phyloP scores from a whole-genome alignment of 2,329 filamentous ascomycete genomes.

The Pezicula radicicola region DNA sequence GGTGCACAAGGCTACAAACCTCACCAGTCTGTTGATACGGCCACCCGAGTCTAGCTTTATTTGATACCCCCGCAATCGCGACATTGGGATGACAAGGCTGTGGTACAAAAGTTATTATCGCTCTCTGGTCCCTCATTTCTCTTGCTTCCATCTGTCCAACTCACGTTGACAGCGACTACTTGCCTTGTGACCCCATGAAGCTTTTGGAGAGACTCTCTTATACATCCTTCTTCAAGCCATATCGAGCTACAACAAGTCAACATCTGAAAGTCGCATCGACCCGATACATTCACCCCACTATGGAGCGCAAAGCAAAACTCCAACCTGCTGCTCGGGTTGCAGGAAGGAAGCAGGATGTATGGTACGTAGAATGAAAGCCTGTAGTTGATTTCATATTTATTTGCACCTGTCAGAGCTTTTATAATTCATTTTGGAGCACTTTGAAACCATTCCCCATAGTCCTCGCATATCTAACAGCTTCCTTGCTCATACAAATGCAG shows the following conservation, averaged over 20 bases:
- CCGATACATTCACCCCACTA: conserved; percentile 21
- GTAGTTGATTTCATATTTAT: not conserved
- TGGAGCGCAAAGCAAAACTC: conserved; percentile 30
- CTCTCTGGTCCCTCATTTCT: no score
- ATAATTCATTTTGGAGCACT: not conserved
- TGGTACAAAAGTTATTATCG: no score
- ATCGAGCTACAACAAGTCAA: conserved; percentile 2
- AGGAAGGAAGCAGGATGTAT: conserved; percentile 54
- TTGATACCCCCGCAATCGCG: no score
- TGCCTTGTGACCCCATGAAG: no score
- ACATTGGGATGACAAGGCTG: no score
- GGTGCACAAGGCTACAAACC: no score
- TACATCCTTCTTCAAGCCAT: not conserved
- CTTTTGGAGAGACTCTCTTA: no score
- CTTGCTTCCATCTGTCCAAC: no score
- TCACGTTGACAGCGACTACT: no score
- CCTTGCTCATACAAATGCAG: conserved; percentile 29
- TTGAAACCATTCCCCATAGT: no score
- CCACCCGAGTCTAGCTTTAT: no score
- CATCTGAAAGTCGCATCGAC: conserved; percentile 4
- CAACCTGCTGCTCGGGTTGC: conserved; percentile 53
- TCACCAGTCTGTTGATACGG: no score
- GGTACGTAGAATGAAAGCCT: conserved; percentile 34
- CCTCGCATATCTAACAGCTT: not conserved
- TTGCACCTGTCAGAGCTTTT: not conserved